Evolutionary conservation across 2,329 filamentous ascomycete genomes (phyloP), one percentile per base, ranked within the genome.

Genomic region (Ilyonectria destructans): DNA sequence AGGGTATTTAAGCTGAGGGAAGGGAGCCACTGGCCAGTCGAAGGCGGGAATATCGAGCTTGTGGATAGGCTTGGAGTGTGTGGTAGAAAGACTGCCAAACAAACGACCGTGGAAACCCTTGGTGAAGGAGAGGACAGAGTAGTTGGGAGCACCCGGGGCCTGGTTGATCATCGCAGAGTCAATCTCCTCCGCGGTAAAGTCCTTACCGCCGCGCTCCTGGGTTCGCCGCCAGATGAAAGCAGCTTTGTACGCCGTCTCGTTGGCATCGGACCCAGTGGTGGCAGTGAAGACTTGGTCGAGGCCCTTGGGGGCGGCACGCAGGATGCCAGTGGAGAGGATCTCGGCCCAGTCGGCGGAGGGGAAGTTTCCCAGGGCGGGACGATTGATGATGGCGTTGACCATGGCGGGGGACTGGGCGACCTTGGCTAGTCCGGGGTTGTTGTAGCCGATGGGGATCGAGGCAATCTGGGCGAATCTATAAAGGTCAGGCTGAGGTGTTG

Each of bases 11-110:
- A 96, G 88, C 70, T 84, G 78, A 7, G 95, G 95, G 87, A 97
- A 97, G 61, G 93, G 89, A 31, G 93, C 94, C 81, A 95, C 93
- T 15, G 94, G 94, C 95, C 94, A 97, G 87, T 97, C 92, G 79
- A 97, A 97, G 77, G 94, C 93, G 23, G 95, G 95, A 75, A 97
- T 97, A 80, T 97, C 94, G 74, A 97, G 86, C 85, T 97, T 97
- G 88, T 97, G 94, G 80, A 97, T 95, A 55, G 94, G 89, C 87
- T 97, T 97, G 82, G 91, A 94, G 80, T 94, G 92, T 8, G 94
- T 97, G 65, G 94, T 97, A 69, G 93, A 95, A 61, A 97, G 87
- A 67, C 89, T 92, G 78, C 93, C 94, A 77, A 97, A 97, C 56
- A 97, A 89, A 71, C 94, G 93, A 73, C 94, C 94, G 85, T 97